Conservation (phyloP, 2,329 filamentous ascomycete genomes). For the Coniella vitis region DNA sequence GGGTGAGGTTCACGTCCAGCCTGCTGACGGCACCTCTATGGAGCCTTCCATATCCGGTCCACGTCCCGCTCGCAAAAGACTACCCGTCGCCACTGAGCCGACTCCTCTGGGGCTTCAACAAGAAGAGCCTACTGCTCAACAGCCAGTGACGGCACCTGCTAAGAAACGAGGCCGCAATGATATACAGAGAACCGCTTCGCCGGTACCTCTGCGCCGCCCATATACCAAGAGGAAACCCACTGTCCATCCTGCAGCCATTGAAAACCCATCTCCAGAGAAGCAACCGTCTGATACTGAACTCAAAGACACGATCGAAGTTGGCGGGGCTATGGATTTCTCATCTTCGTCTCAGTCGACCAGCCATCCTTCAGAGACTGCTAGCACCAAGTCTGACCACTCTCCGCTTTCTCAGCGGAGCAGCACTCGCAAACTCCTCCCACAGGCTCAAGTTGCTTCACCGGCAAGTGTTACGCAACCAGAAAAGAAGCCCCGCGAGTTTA, state of each 20-base stretch:
- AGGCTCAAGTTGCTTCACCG: constrained; percentile 2
- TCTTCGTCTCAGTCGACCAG: constrained; percentile 9
- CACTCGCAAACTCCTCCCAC: background rate
- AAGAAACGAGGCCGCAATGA: constrained; percentile 7
- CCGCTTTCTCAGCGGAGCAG: background rate
- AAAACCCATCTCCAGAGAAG: constrained; percentile 28
- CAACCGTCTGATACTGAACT: constrained; percentile 37
- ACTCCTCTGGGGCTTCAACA: too few relatives aligned
- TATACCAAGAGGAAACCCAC: constrained; percentile 33
- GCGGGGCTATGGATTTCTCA: constrained; percentile 25
- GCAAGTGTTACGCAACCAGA: background rate
- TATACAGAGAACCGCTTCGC: constrained; percentile 24
- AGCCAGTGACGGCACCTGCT: background rate
- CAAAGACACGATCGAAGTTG: constrained; percentile 52
- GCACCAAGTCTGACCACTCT: constrained; percentile 9
- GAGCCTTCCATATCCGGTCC: constrained; percentile 8
- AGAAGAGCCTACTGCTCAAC: too few relatives aligned
- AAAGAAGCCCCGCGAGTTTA: background rate
- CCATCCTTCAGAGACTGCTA: constrained; percentile 15
- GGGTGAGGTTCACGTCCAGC: constrained; percentile 14
- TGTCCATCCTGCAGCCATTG: background rate
- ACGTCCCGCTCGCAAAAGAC: constrained; percentile 10
- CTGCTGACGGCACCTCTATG: constrained; percentile 3
- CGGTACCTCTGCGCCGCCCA: constrained; percentile 25
- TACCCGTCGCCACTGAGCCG: constrained; percentile 2